Base-by-base conservation (phyloP, 768 basidiomycete genomes). In the Mrakia gelida region DNA sequence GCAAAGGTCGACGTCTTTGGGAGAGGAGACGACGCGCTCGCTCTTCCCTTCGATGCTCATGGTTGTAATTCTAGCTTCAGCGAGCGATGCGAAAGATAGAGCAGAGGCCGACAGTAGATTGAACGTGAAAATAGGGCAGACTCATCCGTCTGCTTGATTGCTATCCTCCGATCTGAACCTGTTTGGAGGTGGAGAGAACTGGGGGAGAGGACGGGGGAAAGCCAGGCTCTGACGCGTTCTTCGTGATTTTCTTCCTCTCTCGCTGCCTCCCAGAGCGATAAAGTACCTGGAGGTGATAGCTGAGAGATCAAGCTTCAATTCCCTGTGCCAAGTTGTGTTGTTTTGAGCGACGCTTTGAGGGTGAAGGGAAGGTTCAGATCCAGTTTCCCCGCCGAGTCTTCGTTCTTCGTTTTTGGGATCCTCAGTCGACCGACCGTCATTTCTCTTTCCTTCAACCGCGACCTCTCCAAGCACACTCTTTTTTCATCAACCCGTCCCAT, bases 261-360 rank as follows among this genome's bases (percentile, higher is more conserved):
- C 7, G 2, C 49, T 52, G 0, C 49, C 9, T 2, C 49, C 49
- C 15, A 13, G 30, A 9, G 16, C 10, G 3, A 11, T 30, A 3
- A 28, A 28, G 11, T 28, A 28, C 21, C 32, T n/a, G 32, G n/a
- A 62, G 61, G 30, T 62, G 61, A 62, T 4, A 62, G 32, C n/a
- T 32, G 61, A 32, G n/a, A 28, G 61, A 62, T 62, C n/a, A n/a
- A 62, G 61, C 49, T 52, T 52, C 62, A 63, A 63, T n/a, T 28
- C 6, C 10, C 30, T 18, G 18, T 63, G n/a, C n/a, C 62, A 34
- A 34, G 32, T 28, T n/a, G 26, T 63, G 62, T 34, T 63, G 62
- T 63, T 63, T 23, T 63, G 32, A n/a, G 0, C 10, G 62, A 63
- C 32, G n/a, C 32, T 63, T 63, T 13, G n/a, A 62, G 32, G n/a